Conservation (phyloP, 78 protist species). For the Creolimax fragrantissima region DNA sequence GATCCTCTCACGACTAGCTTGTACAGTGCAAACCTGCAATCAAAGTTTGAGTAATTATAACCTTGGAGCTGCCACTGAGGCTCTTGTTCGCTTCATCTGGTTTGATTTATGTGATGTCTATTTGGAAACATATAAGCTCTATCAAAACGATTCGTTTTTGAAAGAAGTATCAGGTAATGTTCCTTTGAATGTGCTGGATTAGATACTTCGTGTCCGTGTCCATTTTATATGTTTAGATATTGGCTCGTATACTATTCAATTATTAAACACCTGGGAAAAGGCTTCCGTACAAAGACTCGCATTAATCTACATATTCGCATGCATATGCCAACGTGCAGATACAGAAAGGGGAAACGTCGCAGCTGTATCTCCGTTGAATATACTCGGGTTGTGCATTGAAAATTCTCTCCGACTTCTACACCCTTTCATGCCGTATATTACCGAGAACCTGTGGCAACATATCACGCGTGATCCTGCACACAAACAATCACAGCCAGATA, state of each 20-base stretch:
- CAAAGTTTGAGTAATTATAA: constrained; percentile 24
- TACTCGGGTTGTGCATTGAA: constrained; percentile 47
- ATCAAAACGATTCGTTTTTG: not conserved
- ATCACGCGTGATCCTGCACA: not conserved
- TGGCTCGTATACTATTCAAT: too few species aligned
- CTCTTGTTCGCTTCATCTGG: constrained; percentile 35
- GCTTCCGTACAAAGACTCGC: too few species aligned
- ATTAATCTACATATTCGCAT: too few species aligned
- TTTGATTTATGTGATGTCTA: constrained; percentile 61
- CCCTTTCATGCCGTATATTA: constrained; percentile 87
- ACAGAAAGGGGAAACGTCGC: not conserved
- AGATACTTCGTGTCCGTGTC: not conserved
- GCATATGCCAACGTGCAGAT: too few species aligned
- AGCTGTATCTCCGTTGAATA: not conserved
- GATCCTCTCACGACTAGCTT: constrained; percentile 45
- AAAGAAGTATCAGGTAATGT: too few species aligned
- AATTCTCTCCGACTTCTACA: constrained; percentile 58
- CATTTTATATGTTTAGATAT: constrained; percentile 20
- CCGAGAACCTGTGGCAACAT: constrained; percentile 69
- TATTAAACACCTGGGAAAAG: too few species aligned
- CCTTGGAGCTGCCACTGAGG: constrained; percentile 16
- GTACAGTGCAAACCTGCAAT: constrained; percentile 23
- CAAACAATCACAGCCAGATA: too few species aligned
- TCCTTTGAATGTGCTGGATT: constrained; percentile 19
- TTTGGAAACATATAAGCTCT: constrained; percentile 15